Conservation (phyloP, 768 basidiomycete genomes). For the Psilocybe tampanensis region DNA sequence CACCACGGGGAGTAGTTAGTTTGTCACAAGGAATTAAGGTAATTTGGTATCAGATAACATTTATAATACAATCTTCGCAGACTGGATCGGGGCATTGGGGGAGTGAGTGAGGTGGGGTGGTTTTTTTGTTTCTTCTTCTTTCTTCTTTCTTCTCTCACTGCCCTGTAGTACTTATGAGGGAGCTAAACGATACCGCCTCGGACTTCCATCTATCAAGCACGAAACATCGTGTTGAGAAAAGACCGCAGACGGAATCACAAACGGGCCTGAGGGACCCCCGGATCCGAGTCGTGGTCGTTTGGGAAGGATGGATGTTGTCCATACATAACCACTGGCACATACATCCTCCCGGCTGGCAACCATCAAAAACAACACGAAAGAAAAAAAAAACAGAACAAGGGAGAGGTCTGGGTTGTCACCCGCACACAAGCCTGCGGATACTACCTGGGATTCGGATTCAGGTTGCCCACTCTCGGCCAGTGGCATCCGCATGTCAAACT, state of each 20-base stretch:
- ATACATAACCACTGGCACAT: neutral
- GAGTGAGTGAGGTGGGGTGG: too few species aligned
- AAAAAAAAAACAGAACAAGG: neutral
- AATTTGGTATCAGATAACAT: neutral
- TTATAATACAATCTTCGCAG: neutral
- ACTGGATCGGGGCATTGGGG: neutral
- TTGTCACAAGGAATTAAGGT: constrained; percentile 9
- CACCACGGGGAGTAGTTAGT: too few species aligned
- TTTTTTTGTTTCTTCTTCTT: too few species aligned
- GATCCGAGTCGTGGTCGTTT: too few species aligned
- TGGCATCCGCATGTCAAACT: too few species aligned
- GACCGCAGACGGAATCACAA: too few species aligned
- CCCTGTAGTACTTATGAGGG: neutral
- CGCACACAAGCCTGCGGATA: too few species aligned
- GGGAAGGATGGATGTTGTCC: neutral
- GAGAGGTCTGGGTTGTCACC: constrained; percentile 1
- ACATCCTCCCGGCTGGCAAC: constrained; percentile 3
- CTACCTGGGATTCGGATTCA: too few species aligned
- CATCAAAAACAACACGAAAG: constrained; percentile 2
- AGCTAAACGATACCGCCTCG: constrained; percentile 3
- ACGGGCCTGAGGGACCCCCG: too few species aligned
- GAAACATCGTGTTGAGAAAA: too few species aligned
- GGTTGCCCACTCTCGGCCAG: too few species aligned
- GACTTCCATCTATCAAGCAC: neutral
- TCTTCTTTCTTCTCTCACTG: too few species aligned